Percentiles rank a stretch among this genome's conserved stretches.
Conservation (phyloP, 148 eudicot species). For the Gaultheria prostrata region DNA sequence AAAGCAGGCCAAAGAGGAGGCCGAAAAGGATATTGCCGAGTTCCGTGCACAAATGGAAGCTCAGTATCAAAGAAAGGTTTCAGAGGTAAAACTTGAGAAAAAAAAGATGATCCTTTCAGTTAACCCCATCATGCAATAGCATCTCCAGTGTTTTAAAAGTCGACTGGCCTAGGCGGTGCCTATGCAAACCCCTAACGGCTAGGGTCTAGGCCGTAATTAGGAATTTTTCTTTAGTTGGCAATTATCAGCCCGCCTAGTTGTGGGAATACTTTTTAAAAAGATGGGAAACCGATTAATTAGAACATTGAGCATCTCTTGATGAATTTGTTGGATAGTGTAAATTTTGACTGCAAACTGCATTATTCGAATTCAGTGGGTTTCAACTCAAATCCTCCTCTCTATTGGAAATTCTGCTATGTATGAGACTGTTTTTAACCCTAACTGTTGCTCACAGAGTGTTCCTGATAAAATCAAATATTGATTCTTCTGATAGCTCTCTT, state of each 20-base stretch:
- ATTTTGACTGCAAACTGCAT: not conserved
- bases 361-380: not conserved
- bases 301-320: not conserved
- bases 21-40: conserved; percentile 81
- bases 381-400: not conserved
- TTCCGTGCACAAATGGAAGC: conserved; percentile 86
- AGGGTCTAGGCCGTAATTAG: not conserved
- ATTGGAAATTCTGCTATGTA: not conserved
- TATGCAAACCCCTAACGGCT: not conserved
- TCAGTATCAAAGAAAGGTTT: conserved; percentile 66
- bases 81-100: conserved; percentile 45
- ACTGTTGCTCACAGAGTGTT: not conserved
- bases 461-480: not conserved
- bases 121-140: not conserved
- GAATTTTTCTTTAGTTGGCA: not conserved
- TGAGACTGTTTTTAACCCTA: not conserved
- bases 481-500: not conserved
- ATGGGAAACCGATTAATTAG: not conserved
- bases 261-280: not conserved
- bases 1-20: conserved; percentile 91
- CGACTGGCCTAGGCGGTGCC: not conserved
- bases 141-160: not conserved
- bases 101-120: not conserved
- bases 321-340: not conserved
- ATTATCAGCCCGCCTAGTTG: not conserved